phyloP scores from a whole-genome alignment of 1,284 basidiomycete species.

The Cryptococcus deneoformans region DNA sequence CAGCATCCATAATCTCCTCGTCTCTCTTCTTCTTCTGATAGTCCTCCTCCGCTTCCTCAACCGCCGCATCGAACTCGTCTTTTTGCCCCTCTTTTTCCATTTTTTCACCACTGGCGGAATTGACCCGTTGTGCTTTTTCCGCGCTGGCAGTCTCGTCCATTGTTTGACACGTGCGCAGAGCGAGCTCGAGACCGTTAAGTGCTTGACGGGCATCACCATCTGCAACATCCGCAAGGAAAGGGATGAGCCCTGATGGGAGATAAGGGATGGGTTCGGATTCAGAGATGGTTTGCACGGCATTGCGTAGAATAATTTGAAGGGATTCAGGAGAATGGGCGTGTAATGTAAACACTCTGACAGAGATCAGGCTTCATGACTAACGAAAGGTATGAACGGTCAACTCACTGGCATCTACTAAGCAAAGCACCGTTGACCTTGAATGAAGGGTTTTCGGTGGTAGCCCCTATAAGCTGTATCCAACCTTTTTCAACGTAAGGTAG shows the following conservation, averaged over 20 bases:
- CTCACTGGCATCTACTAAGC: slow-evolving; percentile 74
- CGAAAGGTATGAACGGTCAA: slow-evolving; percentile 6
- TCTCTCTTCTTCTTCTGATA: slow-evolving; percentile 24
- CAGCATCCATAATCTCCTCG: slow-evolving; percentile 47
- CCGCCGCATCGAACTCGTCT: background rate
- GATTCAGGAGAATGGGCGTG: slow-evolving; percentile 36
- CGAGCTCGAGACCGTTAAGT: slow-evolving; percentile 51
- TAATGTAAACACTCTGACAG: slow-evolving; percentile 42
- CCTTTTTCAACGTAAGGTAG: slow-evolving; percentile 77
- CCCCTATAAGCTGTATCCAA: slow-evolving; percentile 75
- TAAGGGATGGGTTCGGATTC: slow-evolving; percentile 43
- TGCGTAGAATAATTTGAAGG: slow-evolving; percentile 41
- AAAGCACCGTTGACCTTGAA: slow-evolving; percentile 78
- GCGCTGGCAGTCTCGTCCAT: slow-evolving; percentile 1
- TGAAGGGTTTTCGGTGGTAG: slow-evolving; percentile 90
- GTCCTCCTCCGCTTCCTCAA: slow-evolving; percentile 1
- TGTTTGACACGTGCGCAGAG: slow-evolving; percentile 42
- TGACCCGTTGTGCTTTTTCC: slow-evolving; percentile 16
- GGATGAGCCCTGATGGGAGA: slow-evolving; percentile 53
- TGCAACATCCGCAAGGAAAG: slow-evolving; percentile 50
- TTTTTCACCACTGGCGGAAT: background rate
- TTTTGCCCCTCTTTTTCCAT: background rate
- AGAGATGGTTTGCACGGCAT: slow-evolving; percentile 31
- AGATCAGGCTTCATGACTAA: too few species aligned
- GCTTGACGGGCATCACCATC: slow-evolving; percentile 54